Evolutionary conservation across 306 rosid species (phyloP).

Genomic region (Castanea sativa): DNA sequence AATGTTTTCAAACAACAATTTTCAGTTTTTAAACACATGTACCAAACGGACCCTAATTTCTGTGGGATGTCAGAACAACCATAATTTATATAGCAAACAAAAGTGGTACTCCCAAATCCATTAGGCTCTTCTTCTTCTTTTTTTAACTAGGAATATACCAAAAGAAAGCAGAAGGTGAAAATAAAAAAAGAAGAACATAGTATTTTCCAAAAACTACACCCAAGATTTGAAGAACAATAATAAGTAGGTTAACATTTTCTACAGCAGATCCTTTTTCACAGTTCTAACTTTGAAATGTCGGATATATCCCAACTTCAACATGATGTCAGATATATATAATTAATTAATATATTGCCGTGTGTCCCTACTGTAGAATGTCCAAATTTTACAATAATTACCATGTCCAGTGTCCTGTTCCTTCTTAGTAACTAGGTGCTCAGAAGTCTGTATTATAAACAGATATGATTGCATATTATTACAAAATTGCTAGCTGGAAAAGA

Average conservation of each 20-base stretch:
- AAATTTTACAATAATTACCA: no score
- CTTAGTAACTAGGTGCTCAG: neutral
- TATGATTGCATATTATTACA: neutral
- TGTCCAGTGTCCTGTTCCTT: no score
- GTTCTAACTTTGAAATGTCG: neutral
- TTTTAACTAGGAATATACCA: neutral
- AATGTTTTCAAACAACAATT: no score
- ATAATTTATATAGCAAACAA: conserved; percentile 10
- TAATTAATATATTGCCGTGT: no score
- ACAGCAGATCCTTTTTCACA: neutral
- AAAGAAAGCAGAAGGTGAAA: neutral
- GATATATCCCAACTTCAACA: neutral
- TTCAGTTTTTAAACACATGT: no score
- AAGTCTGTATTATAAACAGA: neutral
- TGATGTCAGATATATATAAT: neutral
- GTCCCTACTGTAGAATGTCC: no score
- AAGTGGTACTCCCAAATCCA: neutral
- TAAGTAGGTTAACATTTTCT: neutral
- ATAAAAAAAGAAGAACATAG: neutral
- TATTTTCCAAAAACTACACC: neutral
- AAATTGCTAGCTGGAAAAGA: neutral
- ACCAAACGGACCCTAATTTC: neutral
- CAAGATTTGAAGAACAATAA: neutral
- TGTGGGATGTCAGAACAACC: neutral
- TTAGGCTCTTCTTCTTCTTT: neutral